These are phyloP conservation scores for Paraconiothyrium sp. DNA, from an alignment of 2,329 filamentous ascomycete genomes.

Conservation along the genomic window DNA sequence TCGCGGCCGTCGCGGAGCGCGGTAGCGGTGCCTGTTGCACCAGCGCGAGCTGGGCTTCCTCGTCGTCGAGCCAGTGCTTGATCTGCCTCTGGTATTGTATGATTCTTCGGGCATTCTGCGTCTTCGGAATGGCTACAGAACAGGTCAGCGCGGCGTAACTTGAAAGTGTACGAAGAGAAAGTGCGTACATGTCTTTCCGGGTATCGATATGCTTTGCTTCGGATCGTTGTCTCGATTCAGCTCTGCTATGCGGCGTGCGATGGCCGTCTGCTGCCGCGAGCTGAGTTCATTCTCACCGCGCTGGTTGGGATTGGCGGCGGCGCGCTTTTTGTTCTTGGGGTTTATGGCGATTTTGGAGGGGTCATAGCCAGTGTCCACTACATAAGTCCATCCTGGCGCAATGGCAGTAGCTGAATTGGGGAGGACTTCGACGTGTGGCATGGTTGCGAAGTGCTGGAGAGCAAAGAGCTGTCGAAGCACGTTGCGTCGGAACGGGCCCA, in stretches of 20 bases:
- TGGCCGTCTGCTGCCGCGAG: conserved; percentile 83
- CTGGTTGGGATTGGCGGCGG: conserved; percentile 53
- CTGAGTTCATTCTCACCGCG: conserved; percentile 68
- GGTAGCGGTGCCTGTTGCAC: conserved; percentile 35
- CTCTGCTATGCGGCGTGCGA: conserved; percentile 81
- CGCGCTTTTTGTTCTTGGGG: conserved; percentile 72
- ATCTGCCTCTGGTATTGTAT: conserved; percentile 84
- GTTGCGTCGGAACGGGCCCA: background rate
- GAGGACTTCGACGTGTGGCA: conserved; percentile 83
- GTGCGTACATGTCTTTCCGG: conserved; percentile 37
- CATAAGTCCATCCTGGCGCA: conserved; percentile 92
- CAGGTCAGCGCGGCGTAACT: conserved; percentile 9
- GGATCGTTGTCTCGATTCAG: conserved; percentile 78
- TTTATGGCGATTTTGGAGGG: conserved; percentile 64
- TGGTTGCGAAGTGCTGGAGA: conserved; percentile 38
- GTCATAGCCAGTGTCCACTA: conserved; percentile 75
- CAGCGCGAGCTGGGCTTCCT: conserved; percentile 72
- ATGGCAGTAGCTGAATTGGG: conserved; percentile 72
- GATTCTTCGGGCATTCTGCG: conserved; percentile 74
- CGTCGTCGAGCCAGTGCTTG: conserved; percentile 83
- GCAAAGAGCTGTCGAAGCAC: background rate
- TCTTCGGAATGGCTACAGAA: conserved; percentile 57
- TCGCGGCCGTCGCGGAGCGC: conserved; percentile 24
- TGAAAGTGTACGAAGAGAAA: background rate
- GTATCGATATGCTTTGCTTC: conserved; percentile 55